Conservation (phyloP, 2,329 filamentous ascomycete genomes). For the Ceratocystis albifundus region DNA sequence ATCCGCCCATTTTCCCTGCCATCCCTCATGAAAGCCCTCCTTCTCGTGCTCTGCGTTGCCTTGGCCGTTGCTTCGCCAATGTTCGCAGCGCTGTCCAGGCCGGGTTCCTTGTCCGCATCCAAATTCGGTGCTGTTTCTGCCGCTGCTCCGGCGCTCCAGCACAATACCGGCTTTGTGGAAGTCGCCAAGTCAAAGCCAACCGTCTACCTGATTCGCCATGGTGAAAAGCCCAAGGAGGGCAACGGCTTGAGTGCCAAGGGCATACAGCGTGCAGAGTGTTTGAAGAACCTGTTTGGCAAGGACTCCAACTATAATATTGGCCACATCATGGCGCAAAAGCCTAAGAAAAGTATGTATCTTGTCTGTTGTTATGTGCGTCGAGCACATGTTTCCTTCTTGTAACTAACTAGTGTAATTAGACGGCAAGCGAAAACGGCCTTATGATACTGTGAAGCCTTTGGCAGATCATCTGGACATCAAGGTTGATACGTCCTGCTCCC, state of each 20-base stretch:
- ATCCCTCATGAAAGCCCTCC: constrained; percentile 35
- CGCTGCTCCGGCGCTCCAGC: background rate
- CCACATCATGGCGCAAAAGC: constrained; percentile 46
- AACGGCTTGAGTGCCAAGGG: constrained; percentile 42
- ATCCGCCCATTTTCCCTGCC: no score
- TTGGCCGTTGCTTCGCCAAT: constrained; percentile 4
- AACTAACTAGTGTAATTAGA: constrained; percentile 28
- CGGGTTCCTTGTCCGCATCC: background rate
- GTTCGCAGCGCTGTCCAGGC: background rate
- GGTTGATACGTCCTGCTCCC: constrained; percentile 45
- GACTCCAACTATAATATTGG: constrained; percentile 43
- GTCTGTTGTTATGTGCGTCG: background rate
- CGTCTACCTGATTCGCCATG: constrained; percentile 53
- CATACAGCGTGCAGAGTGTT: constrained; percentile 46
- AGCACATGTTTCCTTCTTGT: no score
- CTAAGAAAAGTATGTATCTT: constrained; percentile 34
- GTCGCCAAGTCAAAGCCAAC: constrained; percentile 32
- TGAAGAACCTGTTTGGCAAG: constrained; percentile 45
- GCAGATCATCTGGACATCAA: constrained; percentile 43
- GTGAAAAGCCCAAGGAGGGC: constrained; percentile 46
- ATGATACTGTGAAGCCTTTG: constrained; percentile 46
- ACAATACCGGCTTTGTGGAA: no score
- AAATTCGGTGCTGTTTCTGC: background rate
- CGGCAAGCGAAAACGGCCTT: constrained; percentile 42
- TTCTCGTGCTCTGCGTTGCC: constrained; percentile 24